Base-by-base conservation (phyloP, 805 yeast species). In the Pichia nakasei region DNA sequence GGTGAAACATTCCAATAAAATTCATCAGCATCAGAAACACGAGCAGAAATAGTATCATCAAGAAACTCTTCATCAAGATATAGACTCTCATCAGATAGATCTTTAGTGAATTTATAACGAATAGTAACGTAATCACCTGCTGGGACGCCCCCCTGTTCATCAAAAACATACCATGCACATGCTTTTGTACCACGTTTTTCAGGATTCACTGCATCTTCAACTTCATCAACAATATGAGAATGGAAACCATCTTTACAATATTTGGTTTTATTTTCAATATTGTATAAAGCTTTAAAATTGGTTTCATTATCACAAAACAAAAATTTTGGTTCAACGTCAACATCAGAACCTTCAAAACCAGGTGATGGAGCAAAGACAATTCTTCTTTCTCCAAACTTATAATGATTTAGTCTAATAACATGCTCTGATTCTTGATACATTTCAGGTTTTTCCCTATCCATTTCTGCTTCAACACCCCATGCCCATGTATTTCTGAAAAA, bases 221-320 rank as follows among this genome's bases (percentile, higher is more conserved):
- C 69, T 42, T 73, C 82, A 42, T 78, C 77, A 39, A 87, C 76
- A 42, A 88, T 69, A 57, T 72, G 77, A 46, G 87, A 95, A 61
- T 89, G 96, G 72, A 89, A 88, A 2, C 91, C 97, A 63, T 89
- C 96, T 61, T 89, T 89, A 47, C 80, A 82, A 61, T 69, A 87
- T 38, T 68, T 57, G 6, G 76, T 47, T 34, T 76, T 71, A 53
- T 85, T 82, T 52, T 73, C 69, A 52, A 78, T 81, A 27, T 72
- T 68, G 57, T 82, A 89, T 49, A 89, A 69, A 56, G 75, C 75
- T 55, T 74, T 59, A 54, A 76, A 72, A 64, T 89, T 89, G 18
- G 96, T 82, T 59, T 84, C 95, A 62, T 89, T 89, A 47, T 89
- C 95, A 38, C 97, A 89, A 64, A 89, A 89, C 43, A 89, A 61